Evolutionary conservation across 2,329 filamentous ascomycete genomes (phyloP).

Genomic region (Calonectria leucothoes): DNA sequence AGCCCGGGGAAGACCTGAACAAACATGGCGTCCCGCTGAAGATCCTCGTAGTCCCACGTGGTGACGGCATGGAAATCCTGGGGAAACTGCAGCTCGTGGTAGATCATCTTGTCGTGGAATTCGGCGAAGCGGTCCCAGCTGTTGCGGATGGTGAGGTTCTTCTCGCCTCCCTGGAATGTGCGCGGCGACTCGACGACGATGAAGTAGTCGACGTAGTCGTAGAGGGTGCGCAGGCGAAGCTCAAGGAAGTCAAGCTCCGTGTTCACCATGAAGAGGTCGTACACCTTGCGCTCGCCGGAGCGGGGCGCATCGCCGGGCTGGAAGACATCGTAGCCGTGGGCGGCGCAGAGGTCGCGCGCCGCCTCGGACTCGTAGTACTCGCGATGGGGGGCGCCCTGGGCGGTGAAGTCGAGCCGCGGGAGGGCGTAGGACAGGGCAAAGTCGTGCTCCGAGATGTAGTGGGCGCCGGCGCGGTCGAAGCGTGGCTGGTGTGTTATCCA

Average conservation of each 20-base stretch:
- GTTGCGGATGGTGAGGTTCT: constrained; percentile 64
- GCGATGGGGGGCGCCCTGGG: constrained; percentile 20
- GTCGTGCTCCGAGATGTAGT: constrained; percentile 38
- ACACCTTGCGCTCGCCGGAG: constrained; percentile 46
- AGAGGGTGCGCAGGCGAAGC: constrained; percentile 69
- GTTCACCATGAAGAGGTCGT: constrained; percentile 71
- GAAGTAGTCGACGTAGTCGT: constrained; percentile 72
- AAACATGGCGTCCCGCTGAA: constrained; percentile 68
- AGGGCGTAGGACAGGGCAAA: constrained; percentile 34
- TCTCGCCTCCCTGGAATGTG: constrained; percentile 68
- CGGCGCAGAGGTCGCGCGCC: constrained; percentile 44
- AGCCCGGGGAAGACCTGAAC: constrained; percentile 65
- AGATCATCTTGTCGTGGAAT: constrained; percentile 71
- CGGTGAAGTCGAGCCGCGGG: constrained; percentile 40
- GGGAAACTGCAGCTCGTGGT: constrained; percentile 63
- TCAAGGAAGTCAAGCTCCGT: constrained; percentile 75
- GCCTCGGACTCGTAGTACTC: constrained; percentile 45
- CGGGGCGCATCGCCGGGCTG: constrained; percentile 30
- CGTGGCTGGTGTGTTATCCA: constrained; percentile 32
- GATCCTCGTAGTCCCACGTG: constrained; percentile 66
- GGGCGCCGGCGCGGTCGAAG: constrained; percentile 24
- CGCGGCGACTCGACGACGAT: constrained; percentile 69
- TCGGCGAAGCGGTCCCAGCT: constrained; percentile 63
- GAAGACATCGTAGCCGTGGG: constrained; percentile 48
- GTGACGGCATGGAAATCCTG: constrained; percentile 51